Evolutionary conservation across 768 basidiomycete genomes (phyloP).

Genomic region (Mrakia hoshinonis): DNA sequence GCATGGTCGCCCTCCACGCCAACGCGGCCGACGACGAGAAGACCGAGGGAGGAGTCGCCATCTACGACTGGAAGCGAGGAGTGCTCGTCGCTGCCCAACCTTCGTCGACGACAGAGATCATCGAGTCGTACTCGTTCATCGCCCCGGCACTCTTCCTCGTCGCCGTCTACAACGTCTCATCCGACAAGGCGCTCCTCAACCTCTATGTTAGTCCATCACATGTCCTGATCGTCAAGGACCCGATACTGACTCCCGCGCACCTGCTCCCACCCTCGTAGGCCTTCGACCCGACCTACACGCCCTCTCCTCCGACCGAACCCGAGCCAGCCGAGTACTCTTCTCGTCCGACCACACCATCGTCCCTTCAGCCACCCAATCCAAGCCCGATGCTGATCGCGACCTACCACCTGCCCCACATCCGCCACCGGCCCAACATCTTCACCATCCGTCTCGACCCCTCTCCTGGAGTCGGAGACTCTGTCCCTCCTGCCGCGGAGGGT

Average conservation of each 20-base stretch:
- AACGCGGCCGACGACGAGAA: background rate
- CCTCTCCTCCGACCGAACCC: background rate
- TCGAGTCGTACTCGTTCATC: constrained; percentile 28
- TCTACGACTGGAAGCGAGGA: constrained; percentile 27
- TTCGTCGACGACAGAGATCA: constrained; percentile 9
- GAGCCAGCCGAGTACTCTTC: background rate
- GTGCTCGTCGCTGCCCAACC: constrained; percentile 15
- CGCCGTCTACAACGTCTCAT: constrained; percentile 13
- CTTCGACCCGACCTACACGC: constrained; percentile 17
- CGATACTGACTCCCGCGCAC: background rate
- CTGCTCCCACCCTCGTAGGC: constrained; percentile 11
- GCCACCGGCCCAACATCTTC: constrained; percentile 5
- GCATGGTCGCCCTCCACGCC: constrained; percentile 15
- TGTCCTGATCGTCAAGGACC: background rate
- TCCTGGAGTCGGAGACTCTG: constrained; percentile 17
- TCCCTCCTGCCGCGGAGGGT: constrained; percentile 27
- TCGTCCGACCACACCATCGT: background rate
- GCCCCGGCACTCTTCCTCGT: constrained; percentile 23
- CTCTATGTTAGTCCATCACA: constrained; percentile 7
- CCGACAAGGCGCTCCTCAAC: background rate
- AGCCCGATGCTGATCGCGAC: constrained; percentile 17
- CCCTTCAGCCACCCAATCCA: background rate
- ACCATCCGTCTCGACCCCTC: constrained; percentile 26
- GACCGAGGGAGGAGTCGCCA: constrained; percentile 22
- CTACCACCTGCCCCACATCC: constrained; percentile 3